A percentile compares a stretch with the other conserved stretches of the same genome.
These are phyloP conservation scores for Nothophoma quercina DNA, from an alignment of 2,329 filamentous ascomycete species.

Conservation along the genomic window DNA sequence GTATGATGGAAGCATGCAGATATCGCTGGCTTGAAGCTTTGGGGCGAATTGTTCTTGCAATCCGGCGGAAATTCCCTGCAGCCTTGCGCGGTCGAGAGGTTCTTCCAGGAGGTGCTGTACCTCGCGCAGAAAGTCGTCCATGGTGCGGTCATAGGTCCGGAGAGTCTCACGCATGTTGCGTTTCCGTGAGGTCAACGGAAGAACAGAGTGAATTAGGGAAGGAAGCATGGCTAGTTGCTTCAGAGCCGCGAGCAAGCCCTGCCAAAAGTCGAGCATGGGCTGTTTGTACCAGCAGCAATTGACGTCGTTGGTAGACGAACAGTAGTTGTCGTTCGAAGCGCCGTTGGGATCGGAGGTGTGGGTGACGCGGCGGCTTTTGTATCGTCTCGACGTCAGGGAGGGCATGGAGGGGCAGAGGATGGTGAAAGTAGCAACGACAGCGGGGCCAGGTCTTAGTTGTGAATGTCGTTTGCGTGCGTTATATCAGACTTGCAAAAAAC, in stretches of 20 bases:
- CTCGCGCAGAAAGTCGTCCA: conserved; percentile 58
- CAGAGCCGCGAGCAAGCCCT: conserved; percentile 48
- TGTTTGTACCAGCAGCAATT: conserved; percentile 42
- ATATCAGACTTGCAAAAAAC: conserved; percentile 30
- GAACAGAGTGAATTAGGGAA: conserved; percentile 49
- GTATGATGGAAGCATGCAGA: conserved; percentile 72
- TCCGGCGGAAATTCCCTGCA: conserved; percentile 54
- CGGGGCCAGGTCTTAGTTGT: conserved; percentile 33
- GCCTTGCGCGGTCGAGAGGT: conserved; percentile 50
- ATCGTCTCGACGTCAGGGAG: conserved; percentile 42
- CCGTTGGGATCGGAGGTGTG: conserved; percentile 27
- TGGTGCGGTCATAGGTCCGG: conserved; percentile 52
- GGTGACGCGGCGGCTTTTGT: conserved; percentile 48
- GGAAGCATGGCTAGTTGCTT: conserved; percentile 51
- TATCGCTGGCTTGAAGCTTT: conserved; percentile 63
- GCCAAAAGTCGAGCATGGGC: conserved; percentile 52
- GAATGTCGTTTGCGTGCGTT: conserved; percentile 36
- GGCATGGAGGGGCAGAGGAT: conserved; percentile 41
- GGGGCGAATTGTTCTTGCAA: conserved; percentile 62
- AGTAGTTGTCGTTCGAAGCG: conserved; percentile 35
- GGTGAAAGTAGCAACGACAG: conserved; percentile 32
- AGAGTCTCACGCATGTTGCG: conserved; percentile 48
- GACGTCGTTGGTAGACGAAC: conserved; percentile 23
- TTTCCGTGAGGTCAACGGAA: conserved; percentile 45
- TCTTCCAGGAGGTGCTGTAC: conserved; percentile 54